A percentile compares a stretch with the other conserved stretches of the same genome.
Evolutionary conservation across 2,329 filamentous ascomycete genomes (phyloP).

Genomic region (Escovopsis sp.): DNA sequence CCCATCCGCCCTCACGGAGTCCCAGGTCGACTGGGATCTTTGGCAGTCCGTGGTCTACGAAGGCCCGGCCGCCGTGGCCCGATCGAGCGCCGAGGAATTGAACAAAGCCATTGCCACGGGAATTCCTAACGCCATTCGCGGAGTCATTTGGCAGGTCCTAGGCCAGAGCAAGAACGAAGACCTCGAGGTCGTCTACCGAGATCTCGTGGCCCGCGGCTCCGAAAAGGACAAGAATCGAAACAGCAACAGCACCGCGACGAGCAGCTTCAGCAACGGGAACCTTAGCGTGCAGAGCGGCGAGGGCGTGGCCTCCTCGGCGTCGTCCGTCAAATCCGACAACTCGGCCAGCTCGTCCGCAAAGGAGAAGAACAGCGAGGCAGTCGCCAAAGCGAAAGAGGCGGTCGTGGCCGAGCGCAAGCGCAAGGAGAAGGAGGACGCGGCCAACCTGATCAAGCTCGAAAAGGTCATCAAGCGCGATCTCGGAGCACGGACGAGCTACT

Average conservation of each 20-base stretch:
- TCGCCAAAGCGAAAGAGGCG: constrained; percentile 48
- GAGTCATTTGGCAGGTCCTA: constrained; percentile 97
- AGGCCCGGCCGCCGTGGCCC: constrained; percentile 73
- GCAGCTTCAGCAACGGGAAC: constrained; percentile 37
- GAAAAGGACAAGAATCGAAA: constrained; percentile 55
- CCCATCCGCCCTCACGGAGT: constrained; percentile 52
- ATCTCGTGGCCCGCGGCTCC: constrained; percentile 64
- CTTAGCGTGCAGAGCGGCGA: constrained; percentile 46
- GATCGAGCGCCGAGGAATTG: constrained; percentile 77
- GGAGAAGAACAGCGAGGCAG: constrained; percentile 45
- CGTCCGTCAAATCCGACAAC: constrained; percentile 66
- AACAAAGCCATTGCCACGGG: constrained; percentile 83
- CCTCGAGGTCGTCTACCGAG: constrained; percentile 71
- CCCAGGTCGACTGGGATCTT: constrained; percentile 91
- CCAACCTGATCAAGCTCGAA: constrained; percentile 65
- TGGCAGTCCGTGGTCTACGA: constrained; percentile 96
- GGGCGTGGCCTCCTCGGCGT: constrained; percentile 59
- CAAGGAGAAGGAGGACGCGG: constrained; percentile 63
- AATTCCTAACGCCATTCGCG: constrained; percentile 86
- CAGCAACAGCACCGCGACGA: constrained; percentile 37
- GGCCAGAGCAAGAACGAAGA: constrained; percentile 91
- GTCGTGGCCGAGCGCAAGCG: constrained; percentile 55
- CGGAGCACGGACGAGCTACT: constrained; percentile 86
- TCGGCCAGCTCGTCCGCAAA: constrained; percentile 47
- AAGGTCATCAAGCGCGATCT: constrained; percentile 84